Evolutionary conservation across 805 yeast genomes (phyloP), one percentile per base, ranked within the genome.

Genomic region (Saccharomycopsis fermentans): DNA sequence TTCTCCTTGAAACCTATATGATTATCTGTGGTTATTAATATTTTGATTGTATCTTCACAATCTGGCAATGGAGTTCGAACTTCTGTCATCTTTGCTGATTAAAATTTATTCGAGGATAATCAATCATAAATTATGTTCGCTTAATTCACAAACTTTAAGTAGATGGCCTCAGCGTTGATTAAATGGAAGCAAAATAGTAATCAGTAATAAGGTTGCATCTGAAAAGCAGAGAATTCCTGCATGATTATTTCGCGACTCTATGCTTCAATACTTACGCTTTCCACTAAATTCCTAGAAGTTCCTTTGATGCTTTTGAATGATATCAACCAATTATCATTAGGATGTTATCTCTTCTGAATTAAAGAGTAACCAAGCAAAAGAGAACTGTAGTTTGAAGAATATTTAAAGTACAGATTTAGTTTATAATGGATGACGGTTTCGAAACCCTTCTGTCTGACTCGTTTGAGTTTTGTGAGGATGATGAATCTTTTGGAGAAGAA

Each of bases 1-100:
- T 80, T 80, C 68, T 94, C 99, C 60, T 83, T 82, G 69, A 84
- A 91, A 1, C 99, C 99, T 19, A 94, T 96, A 74, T 94, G 99
- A 68, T 94, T 94, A 67, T 94, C 99, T 1, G 98, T 90, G 2
- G 99, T 90, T 35, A 94, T 71, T 35, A 94, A 79, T 19, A 94
- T 80, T 26, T 87, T 74, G 17, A 91, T 81, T 0, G 96, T 89
- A 68, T 88, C 81, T 5, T 79, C 79, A 2, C 83, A 54, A 19
- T 56, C 51, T 24, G 6, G 34, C 3, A 57, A 34, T 11, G 48
- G 54, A 12, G 36, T 48, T 12, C 54, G 37, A 16, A 50, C 34
- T 36, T 54, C 57, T 14, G 59, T 32, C 59, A 57, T 57, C 17
- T 17, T 50, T 24, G 3, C 2, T 27, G 8, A 40, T 40, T 8